phyloP scores from a whole-genome alignment of 202 grass and related monocot species.

The Hordeum pubiflorum region DNA sequence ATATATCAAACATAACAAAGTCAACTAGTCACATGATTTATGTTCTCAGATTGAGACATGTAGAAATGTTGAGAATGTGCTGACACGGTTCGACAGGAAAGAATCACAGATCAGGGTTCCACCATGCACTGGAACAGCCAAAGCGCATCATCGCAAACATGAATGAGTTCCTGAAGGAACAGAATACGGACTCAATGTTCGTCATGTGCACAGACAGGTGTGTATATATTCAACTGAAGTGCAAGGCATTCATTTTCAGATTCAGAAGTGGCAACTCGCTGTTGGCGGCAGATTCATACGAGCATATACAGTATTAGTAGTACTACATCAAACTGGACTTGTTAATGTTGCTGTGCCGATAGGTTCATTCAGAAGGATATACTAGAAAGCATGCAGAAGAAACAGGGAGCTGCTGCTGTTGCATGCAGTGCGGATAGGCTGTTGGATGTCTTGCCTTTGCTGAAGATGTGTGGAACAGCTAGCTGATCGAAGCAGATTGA shows the following conservation, averaged over 20 bases:
- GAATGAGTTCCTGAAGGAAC: constrained; percentile 61
- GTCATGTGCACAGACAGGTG: constrained; percentile 79
- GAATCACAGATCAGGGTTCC: constrained; percentile 57
- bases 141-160: constrained; percentile 58
- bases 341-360: neutral
- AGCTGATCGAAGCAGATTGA: neutral
- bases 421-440: neutral
- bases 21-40: neutral
- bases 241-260: neutral
- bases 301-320: neutral
- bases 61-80: constrained; percentile 75
- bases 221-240: neutral
- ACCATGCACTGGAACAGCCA: constrained; percentile 75
- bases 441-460: neutral
- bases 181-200: neutral
- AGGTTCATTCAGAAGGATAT: neutral
- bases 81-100: constrained; percentile 65
- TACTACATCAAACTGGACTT: neutral
- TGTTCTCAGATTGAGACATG: constrained; percentile 76
- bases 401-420: neutral
- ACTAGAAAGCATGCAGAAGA: neutral
- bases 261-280: neutral
- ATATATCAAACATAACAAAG: neutral
- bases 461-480: neutral
- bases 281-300: neutral